Base-by-base conservation (phyloP, 108 stramenopile genomes). In the Mayamaea pseudoterrestris region DNA sequence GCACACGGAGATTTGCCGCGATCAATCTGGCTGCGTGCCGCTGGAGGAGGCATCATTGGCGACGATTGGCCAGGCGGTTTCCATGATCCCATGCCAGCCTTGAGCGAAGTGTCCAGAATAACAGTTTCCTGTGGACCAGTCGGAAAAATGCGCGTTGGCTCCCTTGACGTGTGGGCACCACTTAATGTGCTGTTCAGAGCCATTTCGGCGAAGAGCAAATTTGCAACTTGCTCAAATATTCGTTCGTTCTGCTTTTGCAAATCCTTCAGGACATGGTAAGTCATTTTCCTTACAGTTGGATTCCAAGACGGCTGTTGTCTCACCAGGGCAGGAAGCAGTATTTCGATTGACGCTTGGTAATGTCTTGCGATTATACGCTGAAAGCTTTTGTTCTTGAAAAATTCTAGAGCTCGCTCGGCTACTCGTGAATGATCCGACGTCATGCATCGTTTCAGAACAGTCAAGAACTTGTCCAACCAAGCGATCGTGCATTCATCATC, bases 281-380 rank as follows among this genome's bases (percentile, higher is more conserved):
- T 83, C 87, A 89, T 89, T 53, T 83, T 89, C 20, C 73, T 55
- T 0, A 89, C 87, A 16, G 87, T 89, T 31, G 87, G 87, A 62
- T 89, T 89, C 87, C 87, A 89, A 0, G 87, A 74, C 9, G 57
- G 53, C 25, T 61, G 62, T 2, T 41, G 50, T 9, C 78, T 66
- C 35, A 73, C 72, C 7, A 87, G 53, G 14, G 70, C 73, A 4
- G 68, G 65, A n/a, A 88, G 49, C 44, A 83, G 53, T 21, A 65
- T 42, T 21, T 50, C 36, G 36, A 78, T 48, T n/a, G 50, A 57
- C 7, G 50, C 44, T 17, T 59, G 27, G 25, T 69, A 56, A 18
- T 73, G 48, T 6, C 32, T 35, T 17, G 52, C 22, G 5, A 80
- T 52, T 40, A 81, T 47, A 0, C 31, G 35, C 18, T 42, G 32